phyloP scores from a whole-genome alignment of 2,329 filamentous ascomycete species.

The Arthroderma sp. region DNA sequence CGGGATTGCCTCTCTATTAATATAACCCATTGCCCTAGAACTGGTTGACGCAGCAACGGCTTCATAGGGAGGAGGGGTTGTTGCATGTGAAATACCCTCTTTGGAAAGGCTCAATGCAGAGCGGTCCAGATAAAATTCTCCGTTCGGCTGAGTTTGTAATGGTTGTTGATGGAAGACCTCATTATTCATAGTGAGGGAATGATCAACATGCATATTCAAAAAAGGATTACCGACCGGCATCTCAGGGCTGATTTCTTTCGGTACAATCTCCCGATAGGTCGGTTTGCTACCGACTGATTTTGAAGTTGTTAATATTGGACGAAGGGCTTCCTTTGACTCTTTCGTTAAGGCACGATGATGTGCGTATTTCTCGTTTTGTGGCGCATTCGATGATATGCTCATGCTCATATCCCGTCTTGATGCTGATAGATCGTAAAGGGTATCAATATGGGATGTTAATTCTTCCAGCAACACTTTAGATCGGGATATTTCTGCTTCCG shows the following conservation, averaged over 20 bases:
- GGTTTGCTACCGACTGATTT: neutral
- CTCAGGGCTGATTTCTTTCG: neutral
- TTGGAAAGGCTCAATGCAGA: constrained; percentile 28
- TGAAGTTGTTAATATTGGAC: constrained; percentile 16
- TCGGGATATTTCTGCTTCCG: constrained; percentile 41
- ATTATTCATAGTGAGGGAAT: neutral
- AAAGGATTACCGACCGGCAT: constrained; percentile 10
- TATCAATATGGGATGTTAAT: constrained; percentile 51
- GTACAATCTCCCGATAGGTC: neutral
- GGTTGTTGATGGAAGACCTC: neutral
- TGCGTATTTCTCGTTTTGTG: constrained; percentile 18
- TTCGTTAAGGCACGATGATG: constrained; percentile 21
- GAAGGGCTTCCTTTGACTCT: constrained; percentile 13
- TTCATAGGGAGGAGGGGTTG: constrained; percentile 34
- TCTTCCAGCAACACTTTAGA: constrained; percentile 49
- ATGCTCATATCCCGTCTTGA: constrained; percentile 40
- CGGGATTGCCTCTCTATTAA: constrained; percentile 28
- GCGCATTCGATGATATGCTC: constrained; percentile 26
- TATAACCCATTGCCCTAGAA: constrained; percentile 31
- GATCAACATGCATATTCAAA: constrained; percentile 12
- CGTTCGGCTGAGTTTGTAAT: constrained; percentile 5
- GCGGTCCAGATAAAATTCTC: constrained; percentile 30
- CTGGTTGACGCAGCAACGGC: constrained; percentile 32
- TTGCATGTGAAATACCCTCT: constrained; percentile 27
- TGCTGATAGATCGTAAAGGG: constrained; percentile 51